Conservation (phyloP, 2,329 filamentous ascomycete genomes). For the Trichoderma simmonsii region DNA sequence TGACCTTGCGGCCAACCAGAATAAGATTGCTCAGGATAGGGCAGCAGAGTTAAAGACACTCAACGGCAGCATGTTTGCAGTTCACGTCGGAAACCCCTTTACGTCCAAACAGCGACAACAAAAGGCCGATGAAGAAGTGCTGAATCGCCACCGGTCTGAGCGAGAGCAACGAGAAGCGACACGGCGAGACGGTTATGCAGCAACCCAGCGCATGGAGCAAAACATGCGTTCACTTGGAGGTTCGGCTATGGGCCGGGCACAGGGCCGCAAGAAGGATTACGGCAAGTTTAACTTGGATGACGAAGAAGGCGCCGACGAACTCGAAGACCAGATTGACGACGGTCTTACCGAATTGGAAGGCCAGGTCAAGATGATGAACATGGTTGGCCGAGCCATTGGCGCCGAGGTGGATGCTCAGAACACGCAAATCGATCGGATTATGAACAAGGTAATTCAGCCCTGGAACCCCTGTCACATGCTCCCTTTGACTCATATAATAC, state of each 20-base stretch:
- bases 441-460: constrained; percentile 60
- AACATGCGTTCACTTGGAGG: constrained; percentile 43
- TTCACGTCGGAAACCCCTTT: constrained; percentile 75
- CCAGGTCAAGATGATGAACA: constrained; percentile 69
- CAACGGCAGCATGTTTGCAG: constrained; percentile 87
- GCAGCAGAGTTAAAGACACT: constrained; percentile 79
- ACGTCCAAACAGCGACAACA: constrained; percentile 64
- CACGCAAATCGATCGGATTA: constrained; percentile 70
- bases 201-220: constrained; percentile 53
- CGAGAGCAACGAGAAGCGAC: constrained; percentile 63
- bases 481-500: neutral
- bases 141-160: constrained; percentile 67
- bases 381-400: constrained; percentile 69
- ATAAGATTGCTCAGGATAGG: constrained; percentile 72
- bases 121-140: constrained; percentile 63
- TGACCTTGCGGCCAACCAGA: constrained; percentile 74
- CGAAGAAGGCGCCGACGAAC: constrained; percentile 52
- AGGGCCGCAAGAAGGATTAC: constrained; percentile 40
- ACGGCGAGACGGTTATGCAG: constrained; percentile 48
- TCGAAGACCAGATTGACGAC: constrained; percentile 55
- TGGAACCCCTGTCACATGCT: neutral
- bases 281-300: constrained; percentile 76
- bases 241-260: constrained; percentile 29
- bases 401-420: constrained; percentile 76
- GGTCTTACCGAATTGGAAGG: constrained; percentile 63